Base-by-base conservation (phyloP, 2,329 filamentous ascomycete genomes). In the Neodidymelliopsis sp. region DNA sequence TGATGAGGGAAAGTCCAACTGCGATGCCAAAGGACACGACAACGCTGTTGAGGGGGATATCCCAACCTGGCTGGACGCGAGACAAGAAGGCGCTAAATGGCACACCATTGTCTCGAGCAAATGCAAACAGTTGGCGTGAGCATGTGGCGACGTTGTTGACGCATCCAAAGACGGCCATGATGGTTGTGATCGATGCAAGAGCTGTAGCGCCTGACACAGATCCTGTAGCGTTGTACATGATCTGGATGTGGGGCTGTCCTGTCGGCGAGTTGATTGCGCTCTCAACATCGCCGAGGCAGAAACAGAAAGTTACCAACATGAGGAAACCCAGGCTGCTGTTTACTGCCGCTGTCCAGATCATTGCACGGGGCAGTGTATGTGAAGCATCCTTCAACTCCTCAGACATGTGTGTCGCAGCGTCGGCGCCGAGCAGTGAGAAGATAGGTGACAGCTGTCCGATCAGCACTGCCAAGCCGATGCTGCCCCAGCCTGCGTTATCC, bases 1-100 rank as follows among this genome's bases (percentile, higher is more conserved):
- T 80, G 69, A 81, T 79, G 27, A 81, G 65, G 0, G 74, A 74
- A 19, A 81, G 67, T 2, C 75, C 61, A 6, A 71, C 57, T 5
- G 73, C 67, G 22, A 77, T 62, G 12, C 66, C 57, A 5, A 77
- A 66, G 2, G 76, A 75, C 8, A 78, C 67, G 42, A 77, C 56
- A 40, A 80, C 71, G 1, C 75, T 69, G 57, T 79, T 79, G 22
- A 79, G 65, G 2, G 78, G 77, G 6, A 65, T 52, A 9, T 65
- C 55, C 58, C 54, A 66, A 4, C 46, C 53, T 11, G 63, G 60
- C 9, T 40, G 51, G 8, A 67, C 53, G 28, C 49, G 43, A 11
- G 53, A 43, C 1, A 60, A 22, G 34, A 57, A 57, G 0, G 41
- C 41, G 8, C 45, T 37, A 15, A 50, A 54, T 1, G 46, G 51